Evolutionary conservation across 768 basidiomycete genomes (phyloP), one percentile per base, ranked within the genome.

Genomic region (Boletus eberwhitei): DNA sequence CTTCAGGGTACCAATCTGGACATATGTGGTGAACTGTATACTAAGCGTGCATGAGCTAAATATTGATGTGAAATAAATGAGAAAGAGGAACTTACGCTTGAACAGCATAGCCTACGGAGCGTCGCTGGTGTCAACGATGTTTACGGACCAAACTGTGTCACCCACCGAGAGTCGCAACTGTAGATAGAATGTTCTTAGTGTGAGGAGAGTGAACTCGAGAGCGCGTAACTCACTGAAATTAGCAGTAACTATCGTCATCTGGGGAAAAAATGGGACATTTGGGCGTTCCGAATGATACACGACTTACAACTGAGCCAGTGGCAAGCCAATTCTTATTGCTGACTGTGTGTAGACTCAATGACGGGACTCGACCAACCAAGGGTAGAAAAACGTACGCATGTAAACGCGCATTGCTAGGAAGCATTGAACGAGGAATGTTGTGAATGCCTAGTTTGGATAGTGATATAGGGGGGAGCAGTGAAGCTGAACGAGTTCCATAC

Each of bases 391-490:
- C 78, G 47, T 61, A 80, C 78, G 61, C 45, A 68, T 73, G 72
- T 77, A 84, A 4, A 84, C 70, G 1, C 82, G 79, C 58, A 74
- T 66, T 0, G 73, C 63, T 55, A 83, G 74, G 68, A 83, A 84
- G 37, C 78, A 74, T 67, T 85, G 84, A 7, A 84, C 82, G 21
- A 82, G 64, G 38, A 75, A 68, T 5, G 75, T 79, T 8, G 79
- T 82, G 22, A 80, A 61, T 34, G 74, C 61, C 66, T 67, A 31
- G 11, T 5, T 35, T 16, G 13, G 5, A 24, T 43, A 21, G 45
- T 66, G 32, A 60, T 31, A 2, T 16, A 42, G 31, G 31, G 36
- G 17, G 12, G 17, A 17, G 13, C 24, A 22, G 14, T 14, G 21
- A 32, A 52, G 17, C 7, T 0, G 14, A 53, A 31, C 5, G 7